Conservation (phyloP, 2,329 filamentous ascomycete species). For the Fusarium coicis region DNA sequence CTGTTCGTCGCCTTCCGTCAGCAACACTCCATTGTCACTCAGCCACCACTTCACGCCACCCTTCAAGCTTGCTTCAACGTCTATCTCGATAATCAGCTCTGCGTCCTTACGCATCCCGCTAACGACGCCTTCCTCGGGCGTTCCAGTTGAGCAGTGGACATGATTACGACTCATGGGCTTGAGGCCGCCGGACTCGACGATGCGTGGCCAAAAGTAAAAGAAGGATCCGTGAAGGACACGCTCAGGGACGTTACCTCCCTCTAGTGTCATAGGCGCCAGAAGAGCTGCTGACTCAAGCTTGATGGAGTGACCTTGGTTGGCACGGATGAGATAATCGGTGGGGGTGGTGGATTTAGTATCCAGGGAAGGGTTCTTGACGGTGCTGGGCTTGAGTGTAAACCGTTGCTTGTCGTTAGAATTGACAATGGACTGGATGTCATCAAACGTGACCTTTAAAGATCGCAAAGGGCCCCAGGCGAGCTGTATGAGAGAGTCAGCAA, state of each 20-base stretch:
- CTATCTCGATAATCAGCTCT: slow-evolving; percentile 81
- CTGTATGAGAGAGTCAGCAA: slow-evolving; percentile 46
- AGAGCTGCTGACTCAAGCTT: slow-evolving; percentile 76
- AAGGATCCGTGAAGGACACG: slow-evolving; percentile 90
- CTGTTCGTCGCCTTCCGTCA: slow-evolving; percentile 68
- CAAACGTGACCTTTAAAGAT: slow-evolving; percentile 77
- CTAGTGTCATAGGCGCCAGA: slow-evolving; percentile 73
- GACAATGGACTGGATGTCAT: slow-evolving; percentile 78
- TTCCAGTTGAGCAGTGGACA: slow-evolving; percentile 86
- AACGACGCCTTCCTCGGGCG: slow-evolving; percentile 71
- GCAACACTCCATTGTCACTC: slow-evolving; percentile 81
- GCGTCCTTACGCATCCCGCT: slow-evolving; percentile 84
- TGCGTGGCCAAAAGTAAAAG: slow-evolving; percentile 79
- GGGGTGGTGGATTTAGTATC: slow-evolving; percentile 58
- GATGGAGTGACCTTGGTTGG: slow-evolving; percentile 94
- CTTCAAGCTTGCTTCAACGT: slow-evolving; percentile 73
- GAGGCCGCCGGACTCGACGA: slow-evolving; percentile 80
- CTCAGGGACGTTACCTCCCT: slow-evolving; percentile 67
- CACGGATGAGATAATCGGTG: slow-evolving; percentile 84
- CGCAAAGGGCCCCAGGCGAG: slow-evolving; percentile 69
- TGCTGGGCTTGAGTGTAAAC: slow-evolving; percentile 77
- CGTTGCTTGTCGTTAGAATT: slow-evolving; percentile 87
- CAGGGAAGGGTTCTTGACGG: slow-evolving; percentile 40
- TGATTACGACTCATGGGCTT: slow-evolving; percentile 86
- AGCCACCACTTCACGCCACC: slow-evolving; percentile 78